Conservation (phyloP, 2,329 filamentous ascomycete species). For the Fusarium xyrophilum region DNA sequence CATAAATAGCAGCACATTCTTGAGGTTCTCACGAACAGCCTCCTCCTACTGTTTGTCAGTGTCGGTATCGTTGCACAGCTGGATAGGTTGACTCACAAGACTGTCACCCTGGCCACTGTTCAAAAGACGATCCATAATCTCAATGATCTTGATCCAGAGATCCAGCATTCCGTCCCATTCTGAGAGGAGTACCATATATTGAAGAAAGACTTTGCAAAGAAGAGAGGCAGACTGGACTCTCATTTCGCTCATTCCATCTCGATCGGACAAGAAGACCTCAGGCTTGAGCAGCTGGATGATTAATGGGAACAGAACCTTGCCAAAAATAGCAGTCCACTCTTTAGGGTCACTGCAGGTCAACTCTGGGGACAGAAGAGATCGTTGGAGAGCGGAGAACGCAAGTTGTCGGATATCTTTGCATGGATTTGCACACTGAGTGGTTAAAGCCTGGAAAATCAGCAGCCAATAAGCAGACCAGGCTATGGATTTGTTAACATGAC, state of each 20-base stretch:
- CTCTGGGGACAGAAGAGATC: slow-evolving; percentile 83
- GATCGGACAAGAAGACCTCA: slow-evolving; percentile 91
- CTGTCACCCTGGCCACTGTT: slow-evolving; percentile 93
- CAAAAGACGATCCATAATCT: slow-evolving; percentile 94
- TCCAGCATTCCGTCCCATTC: slow-evolving; percentile 90
- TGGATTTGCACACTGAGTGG: slow-evolving; percentile 89
- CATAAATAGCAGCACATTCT: slow-evolving; percentile 97
- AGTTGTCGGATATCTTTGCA: slow-evolving; percentile 91
- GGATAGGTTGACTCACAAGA: slow-evolving; percentile 65
- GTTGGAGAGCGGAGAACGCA: slow-evolving; percentile 84
- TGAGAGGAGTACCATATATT: slow-evolving; percentile 85
- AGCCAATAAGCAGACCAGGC: slow-evolving; percentile 99
- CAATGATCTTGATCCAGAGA: slow-evolving; percentile 89
- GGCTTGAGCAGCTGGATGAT: slow-evolving; percentile 88
- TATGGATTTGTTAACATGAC: slow-evolving; percentile 45
- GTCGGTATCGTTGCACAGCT: neutral
- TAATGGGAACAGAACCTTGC: slow-evolving; percentile 90
- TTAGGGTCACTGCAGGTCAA: slow-evolving; percentile 83
- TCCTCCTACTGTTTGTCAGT: slow-evolving; percentile 70
- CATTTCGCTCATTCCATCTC: slow-evolving; percentile 93
- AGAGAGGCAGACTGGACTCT: slow-evolving; percentile 89
- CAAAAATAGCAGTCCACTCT: slow-evolving; percentile 95
- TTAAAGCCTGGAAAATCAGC: slow-evolving; percentile 88
- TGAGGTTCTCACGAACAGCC: slow-evolving; percentile 91
- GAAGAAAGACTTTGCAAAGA: slow-evolving; percentile 93